Evolutionary conservation across 495 filamentous ascomycete species (phyloP).

Genomic region (Podospora pseudocomata): DNA sequence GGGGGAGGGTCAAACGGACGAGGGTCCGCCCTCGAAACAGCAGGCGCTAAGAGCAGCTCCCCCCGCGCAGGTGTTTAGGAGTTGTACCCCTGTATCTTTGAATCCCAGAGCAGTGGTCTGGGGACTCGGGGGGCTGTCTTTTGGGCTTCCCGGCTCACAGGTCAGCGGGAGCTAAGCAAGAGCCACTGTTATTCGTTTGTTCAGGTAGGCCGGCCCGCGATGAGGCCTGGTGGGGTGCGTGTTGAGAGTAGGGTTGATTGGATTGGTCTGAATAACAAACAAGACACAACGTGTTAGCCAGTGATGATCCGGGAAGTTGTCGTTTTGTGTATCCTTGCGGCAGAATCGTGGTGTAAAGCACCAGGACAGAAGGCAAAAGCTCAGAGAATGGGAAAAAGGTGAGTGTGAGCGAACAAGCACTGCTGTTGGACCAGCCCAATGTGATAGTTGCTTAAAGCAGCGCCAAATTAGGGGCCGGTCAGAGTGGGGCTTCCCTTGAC

Average conservation of each 20-base stretch:
- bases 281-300: slow-evolving; percentile 14
- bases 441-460: slow-evolving; percentile 26
- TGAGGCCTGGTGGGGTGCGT: slow-evolving; percentile 28
- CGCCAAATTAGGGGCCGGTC: slow-evolving; percentile 29
- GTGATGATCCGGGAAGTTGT: neutral
- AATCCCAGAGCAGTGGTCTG: slow-evolving; percentile 31
- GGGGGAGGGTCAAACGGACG: slow-evolving; percentile 16
- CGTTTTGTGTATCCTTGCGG: neutral
- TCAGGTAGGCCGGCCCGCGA: slow-evolving; percentile 16
- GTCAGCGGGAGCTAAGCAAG: slow-evolving; percentile 16
- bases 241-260: neutral
- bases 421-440: neutral
- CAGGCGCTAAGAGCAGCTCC: slow-evolving; percentile 23
- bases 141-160: slow-evolving; percentile 11
- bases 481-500: slow-evolving; percentile 22
- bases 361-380: slow-evolving; percentile 9
- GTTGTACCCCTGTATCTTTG: slow-evolving; percentile 24
- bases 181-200: slow-evolving; percentile 24
- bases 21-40: slow-evolving; percentile 22
- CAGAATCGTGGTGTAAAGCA: neutral
- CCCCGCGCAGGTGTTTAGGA: slow-evolving; percentile 22
- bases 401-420: neutral
- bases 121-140: slow-evolving; percentile 21
- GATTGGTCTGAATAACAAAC: slow-evolving; percentile 11
- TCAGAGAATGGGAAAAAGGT: neutral